phyloP scores from a whole-genome alignment of 2,329 filamentous ascomycete genomes.

The Diaporthe batatas region DNA sequence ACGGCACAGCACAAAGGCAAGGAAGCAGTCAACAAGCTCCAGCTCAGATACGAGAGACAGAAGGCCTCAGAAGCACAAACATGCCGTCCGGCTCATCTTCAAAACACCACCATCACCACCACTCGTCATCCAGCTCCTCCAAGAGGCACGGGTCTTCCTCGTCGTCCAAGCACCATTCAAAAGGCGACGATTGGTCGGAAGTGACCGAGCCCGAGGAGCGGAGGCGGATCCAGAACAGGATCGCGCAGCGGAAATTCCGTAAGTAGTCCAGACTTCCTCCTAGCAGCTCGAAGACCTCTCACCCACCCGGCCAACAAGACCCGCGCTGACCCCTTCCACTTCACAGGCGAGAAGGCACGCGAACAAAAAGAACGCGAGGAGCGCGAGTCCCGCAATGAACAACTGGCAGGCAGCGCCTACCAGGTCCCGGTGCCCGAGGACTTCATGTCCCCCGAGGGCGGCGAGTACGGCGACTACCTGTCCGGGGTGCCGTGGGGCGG shows the following conservation, averaged over 20 bases:
- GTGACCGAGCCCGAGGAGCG: constrained; percentile 79
- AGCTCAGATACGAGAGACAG: constrained; percentile 50
- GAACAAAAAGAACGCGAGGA: constrained; percentile 76
- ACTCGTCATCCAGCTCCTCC: constrained; percentile 48
- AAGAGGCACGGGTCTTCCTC: constrained; percentile 54
- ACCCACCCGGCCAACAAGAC: background rate
- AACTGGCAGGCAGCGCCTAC: constrained; percentile 75
- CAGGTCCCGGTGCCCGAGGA: constrained; percentile 70
- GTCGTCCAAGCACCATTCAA: constrained; percentile 54
- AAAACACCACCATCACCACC: constrained; percentile 44
- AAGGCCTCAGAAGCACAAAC: constrained; percentile 45
- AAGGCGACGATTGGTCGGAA: constrained; percentile 76
- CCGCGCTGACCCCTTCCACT: background rate
- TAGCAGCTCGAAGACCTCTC: too few relatives aligned
- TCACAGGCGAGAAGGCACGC: constrained; percentile 76
- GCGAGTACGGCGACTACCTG: constrained; percentile 61
- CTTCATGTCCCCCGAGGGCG: constrained; percentile 53
- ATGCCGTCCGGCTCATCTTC: constrained; percentile 51
- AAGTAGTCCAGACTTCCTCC: constrained; percentile 51
- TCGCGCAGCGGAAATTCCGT: constrained; percentile 84
- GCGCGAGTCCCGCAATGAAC: constrained; percentile 73
- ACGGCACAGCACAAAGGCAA: background rate
- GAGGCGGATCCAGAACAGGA: constrained; percentile 80
- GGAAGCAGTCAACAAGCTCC: constrained; percentile 41
- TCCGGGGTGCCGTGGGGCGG: constrained; percentile 81